Evolutionary conservation across 345 rosid genomes (phyloP).

Genomic region (Citrus sp.): DNA sequence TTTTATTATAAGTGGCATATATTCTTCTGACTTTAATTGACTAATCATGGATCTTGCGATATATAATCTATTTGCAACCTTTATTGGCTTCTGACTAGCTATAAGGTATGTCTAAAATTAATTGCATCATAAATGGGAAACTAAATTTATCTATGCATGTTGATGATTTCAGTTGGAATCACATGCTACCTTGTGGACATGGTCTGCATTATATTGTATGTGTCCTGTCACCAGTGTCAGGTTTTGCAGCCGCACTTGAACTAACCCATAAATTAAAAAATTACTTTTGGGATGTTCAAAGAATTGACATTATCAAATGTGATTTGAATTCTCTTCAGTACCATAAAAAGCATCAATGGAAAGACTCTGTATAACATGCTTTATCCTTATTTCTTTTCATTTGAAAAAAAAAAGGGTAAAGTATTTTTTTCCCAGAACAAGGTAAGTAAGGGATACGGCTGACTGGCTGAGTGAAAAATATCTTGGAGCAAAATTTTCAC

Average conservation of each 20-base stretch:
- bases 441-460: no score
- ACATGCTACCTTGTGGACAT: constrained; percentile 3
- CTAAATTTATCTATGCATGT: not conserved
- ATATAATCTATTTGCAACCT: not conserved
- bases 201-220: not conserved
- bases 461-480: no score
- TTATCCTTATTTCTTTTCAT: no score
- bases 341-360: no score
- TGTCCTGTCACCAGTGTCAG: not conserved
- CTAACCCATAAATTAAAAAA: not conserved
- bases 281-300: not conserved
- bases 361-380: no score
- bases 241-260: not conserved
- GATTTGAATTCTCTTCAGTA: no score
- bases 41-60: not conserved
- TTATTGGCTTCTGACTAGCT: not conserved
- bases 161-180: not conserved
- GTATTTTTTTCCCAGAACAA: no score
- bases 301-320: no score
- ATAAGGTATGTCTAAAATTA: not conserved
- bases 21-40: constrained; percentile 15
- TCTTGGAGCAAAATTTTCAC: no score
- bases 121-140: constrained; percentile 14
- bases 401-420: no score
- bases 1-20: not conserved